A percentile compares a stretch with the other conserved stretches of the same genome.
Evolutionary conservation across 2,329 filamentous ascomycete species (phyloP).

Genomic region (Aspergillus fumigatiaffinis): DNA sequence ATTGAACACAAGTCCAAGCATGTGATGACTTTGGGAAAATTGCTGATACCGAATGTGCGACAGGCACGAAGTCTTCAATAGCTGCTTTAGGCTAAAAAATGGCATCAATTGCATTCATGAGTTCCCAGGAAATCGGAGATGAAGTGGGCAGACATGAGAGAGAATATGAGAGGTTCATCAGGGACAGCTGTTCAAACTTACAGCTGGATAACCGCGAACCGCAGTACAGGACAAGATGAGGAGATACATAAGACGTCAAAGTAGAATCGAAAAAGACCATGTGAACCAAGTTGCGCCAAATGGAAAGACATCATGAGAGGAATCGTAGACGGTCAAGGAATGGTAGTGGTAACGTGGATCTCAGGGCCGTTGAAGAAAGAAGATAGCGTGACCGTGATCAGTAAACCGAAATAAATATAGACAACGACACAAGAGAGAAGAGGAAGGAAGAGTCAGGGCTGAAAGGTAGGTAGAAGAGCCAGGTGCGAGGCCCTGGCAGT

Average conservation of each 20-base stretch:
- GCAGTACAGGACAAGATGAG: background rate
- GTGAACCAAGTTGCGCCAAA: background rate
- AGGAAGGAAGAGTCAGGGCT: background rate
- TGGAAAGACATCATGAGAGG: background rate
- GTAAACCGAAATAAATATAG: background rate
- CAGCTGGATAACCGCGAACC: background rate
- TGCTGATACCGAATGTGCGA: background rate
- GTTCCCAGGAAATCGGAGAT: background rate
- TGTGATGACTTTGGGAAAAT: background rate
- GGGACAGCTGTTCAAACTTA: background rate
- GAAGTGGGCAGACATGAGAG: background rate
- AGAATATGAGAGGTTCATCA: background rate
- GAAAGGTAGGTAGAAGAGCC: background rate
- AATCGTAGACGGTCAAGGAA: background rate
- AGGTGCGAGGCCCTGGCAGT: background rate
- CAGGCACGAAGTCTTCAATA: background rate
- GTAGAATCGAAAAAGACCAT: background rate
- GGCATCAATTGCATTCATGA: background rate
- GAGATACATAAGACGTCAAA: background rate
- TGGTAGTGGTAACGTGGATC: background rate
- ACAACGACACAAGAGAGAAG: constrained; percentile 1
- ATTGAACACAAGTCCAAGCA: background rate
- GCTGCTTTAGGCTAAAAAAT: background rate
- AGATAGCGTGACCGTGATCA: background rate
- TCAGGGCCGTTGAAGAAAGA: background rate